phyloP scores from a whole-genome alignment of 1,284 basidiomycete species.

The Trametes polyzona region DNA sequence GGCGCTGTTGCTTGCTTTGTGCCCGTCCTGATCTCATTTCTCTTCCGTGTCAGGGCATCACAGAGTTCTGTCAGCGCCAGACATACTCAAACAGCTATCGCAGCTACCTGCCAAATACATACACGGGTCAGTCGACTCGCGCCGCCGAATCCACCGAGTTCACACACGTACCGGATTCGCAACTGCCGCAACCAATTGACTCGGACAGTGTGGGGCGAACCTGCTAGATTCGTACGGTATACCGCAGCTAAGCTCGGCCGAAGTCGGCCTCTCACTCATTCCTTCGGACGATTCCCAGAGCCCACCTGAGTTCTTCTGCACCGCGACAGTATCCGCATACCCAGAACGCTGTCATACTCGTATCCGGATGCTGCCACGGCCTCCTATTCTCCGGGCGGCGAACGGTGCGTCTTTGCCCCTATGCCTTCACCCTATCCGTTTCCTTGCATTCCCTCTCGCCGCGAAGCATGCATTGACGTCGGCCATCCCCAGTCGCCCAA shows the following conservation, averaged over 20 bases:
- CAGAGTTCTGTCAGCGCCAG: conserved; percentile 2
- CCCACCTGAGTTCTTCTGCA: background rate
- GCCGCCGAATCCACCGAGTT: conserved; percentile 9
- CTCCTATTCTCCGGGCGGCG: conserved; percentile 5
- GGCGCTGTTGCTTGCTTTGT: conserved; percentile 13
- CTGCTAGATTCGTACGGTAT: conserved; percentile 4
- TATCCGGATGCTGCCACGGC: conserved; percentile 19
- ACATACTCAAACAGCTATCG: conserved; percentile 8
- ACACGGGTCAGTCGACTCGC: conserved; percentile 12
- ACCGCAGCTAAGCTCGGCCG: conserved; percentile 14
- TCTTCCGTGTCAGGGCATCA: background rate
- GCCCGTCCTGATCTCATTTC: background rate
- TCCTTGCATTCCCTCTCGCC: conserved; percentile 14
- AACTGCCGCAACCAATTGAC: conserved; percentile 9
- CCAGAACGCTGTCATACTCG: conserved; percentile 10
- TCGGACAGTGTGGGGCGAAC: conserved; percentile 12
- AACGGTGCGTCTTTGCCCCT: conserved; percentile 18
- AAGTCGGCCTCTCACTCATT: conserved; percentile 10
- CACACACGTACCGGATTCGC: conserved; percentile 21
- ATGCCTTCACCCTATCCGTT: conserved; percentile 1
- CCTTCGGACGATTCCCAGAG: conserved; percentile 2
- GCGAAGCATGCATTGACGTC: conserved; percentile 17
- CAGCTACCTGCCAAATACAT: conserved; percentile 2
- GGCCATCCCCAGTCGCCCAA: conserved; percentile 14
- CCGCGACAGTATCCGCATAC: background rate